Percentiles rank a stretch among this genome's conserved stretches.
These are phyloP conservation scores for Trichopus zeylanicus DNA, from an alignment of 116 monocot genomes.

Conservation along the genomic window DNA sequence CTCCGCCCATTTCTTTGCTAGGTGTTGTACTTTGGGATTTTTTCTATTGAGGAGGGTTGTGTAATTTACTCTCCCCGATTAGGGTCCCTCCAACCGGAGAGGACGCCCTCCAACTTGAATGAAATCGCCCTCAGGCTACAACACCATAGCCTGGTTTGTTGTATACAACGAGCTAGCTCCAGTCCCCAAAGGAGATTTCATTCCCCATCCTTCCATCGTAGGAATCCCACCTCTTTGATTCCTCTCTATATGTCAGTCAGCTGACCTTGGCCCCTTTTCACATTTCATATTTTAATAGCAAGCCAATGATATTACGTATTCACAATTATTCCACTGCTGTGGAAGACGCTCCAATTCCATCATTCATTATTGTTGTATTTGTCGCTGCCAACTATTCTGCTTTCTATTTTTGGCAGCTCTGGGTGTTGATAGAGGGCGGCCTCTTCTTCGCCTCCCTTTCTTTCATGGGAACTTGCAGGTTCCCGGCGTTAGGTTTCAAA, in stretches of 20 bases:
- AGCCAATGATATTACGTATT: neutral
- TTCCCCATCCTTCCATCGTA: neutral
- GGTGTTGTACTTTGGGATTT: slow-evolving; percentile 17
- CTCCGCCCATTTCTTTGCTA: slow-evolving; percentile 2
- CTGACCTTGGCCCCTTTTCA: neutral
- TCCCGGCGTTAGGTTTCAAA: neutral
- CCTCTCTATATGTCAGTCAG: slow-evolving; percentile 1
- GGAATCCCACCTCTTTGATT: neutral
- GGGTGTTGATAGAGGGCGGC: no score
- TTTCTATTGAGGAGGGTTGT: slow-evolving; percentile 2
- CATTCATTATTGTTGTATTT: slow-evolving; percentile 8
- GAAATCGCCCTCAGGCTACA: slow-evolving; percentile 4
- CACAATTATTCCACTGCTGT: slow-evolving; percentile 8
- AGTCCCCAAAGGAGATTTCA: slow-evolving; percentile 3
- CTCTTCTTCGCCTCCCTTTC: slow-evolving; percentile 1
- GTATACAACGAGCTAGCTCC: no score
- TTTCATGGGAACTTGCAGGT: neutral
- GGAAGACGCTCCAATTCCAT: slow-evolving; percentile 1
- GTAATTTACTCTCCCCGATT: slow-evolving; percentile 3
- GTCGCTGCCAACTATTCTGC: neutral
- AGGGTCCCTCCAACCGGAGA: slow-evolving; percentile 20
- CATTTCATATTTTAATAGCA: neutral
- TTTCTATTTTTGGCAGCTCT: neutral
- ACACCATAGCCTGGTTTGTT: neutral
- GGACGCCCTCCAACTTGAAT: slow-evolving; percentile 9